Evolutionary conservation across 1,284 basidiomycete species (phyloP).

Genomic region (Rhodotorula sp.): DNA sequence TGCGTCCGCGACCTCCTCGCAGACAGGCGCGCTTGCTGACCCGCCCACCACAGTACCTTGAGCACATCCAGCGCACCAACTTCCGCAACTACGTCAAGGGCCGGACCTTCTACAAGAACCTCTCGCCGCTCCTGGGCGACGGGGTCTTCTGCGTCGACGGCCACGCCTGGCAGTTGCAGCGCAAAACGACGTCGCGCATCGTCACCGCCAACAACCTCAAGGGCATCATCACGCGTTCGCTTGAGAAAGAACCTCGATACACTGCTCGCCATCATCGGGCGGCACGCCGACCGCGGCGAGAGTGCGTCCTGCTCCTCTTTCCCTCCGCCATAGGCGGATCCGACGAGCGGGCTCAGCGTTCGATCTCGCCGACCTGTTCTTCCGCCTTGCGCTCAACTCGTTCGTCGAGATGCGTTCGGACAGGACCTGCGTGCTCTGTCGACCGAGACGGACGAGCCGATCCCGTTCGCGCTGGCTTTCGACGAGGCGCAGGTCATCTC

Average conservation of each 20-base stretch:
- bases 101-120: constrained; percentile 3
- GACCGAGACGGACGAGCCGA: constrained; percentile 42
- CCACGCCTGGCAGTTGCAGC: constrained; percentile 45
- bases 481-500: constrained; percentile 49
- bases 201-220: constrained; percentile 33
- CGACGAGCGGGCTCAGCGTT: not conserved
- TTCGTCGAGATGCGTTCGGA: constrained; percentile 34
- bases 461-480: constrained; percentile 49
- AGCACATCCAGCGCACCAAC: constrained; percentile 49
- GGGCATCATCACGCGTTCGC: constrained; percentile 24
- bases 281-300: constrained; percentile 40
- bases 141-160: constrained; percentile 46
- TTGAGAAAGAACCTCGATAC: constrained; percentile 44
- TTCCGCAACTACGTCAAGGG: constrained; percentile 47
- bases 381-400: constrained; percentile 33
- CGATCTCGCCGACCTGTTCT: constrained; percentile 35
- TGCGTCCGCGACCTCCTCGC: not conserved
- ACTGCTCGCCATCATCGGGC: constrained; percentile 45
- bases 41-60: constrained; percentile 46
- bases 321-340: not conserved
- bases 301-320: not conserved
- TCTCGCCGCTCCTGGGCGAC: constrained; percentile 28
- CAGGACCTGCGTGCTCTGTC: constrained; percentile 31
- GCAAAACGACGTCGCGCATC: constrained; percentile 38
- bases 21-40: not conserved